These are phyloP conservation scores for Aspergillus sp. DNA, from an alignment of 2,329 filamentous ascomycete species.

Conservation along the genomic window DNA sequence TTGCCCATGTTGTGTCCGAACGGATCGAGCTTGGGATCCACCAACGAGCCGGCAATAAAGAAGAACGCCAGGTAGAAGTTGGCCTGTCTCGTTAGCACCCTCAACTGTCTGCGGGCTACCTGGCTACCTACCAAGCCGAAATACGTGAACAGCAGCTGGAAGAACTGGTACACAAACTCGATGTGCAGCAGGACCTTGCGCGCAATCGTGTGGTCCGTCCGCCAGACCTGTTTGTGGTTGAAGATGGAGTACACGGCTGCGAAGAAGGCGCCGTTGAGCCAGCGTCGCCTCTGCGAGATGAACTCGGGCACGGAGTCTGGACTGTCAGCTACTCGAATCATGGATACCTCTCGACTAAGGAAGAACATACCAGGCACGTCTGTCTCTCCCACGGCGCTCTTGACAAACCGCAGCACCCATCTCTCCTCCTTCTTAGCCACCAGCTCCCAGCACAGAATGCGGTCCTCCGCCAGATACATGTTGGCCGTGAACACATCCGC, in stretches of 20 bases:
- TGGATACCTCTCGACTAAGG: constrained; percentile 1
- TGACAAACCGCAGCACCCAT: constrained; percentile 98
- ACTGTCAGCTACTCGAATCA: constrained; percentile 1
- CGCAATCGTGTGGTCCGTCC: constrained; percentile 78
- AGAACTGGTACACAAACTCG: constrained; percentile 90
- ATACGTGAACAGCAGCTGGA: constrained; percentile 89
- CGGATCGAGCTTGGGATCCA: constrained; percentile 70
- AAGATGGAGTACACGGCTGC: constrained; percentile 95
- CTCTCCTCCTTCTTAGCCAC: constrained; percentile 89
- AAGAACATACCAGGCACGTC: constrained; percentile 71
- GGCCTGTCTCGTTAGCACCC: constrained; percentile 40
- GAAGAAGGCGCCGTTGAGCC: constrained; percentile 98
- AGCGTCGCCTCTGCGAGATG: constrained; percentile 88
- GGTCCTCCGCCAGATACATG: constrained; percentile 98
- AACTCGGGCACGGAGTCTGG: constrained; percentile 88
- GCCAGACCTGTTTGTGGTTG: constrained; percentile 88
- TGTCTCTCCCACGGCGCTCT: constrained; percentile 91
- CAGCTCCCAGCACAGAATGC: constrained; percentile 96
- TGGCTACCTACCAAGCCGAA: constrained; percentile 61
- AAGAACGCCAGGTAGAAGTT: constrained; percentile 99
- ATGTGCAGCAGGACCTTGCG: constrained; percentile 88
- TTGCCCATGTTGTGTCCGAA: constrained; percentile 81
- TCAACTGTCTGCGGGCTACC: not conserved
- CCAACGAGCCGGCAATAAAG: constrained; percentile 87
- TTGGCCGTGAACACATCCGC: constrained; percentile 97